Base-by-base conservation (phyloP, 2,329 filamentous ascomycete genomes). In the Ceratocystis lukuohia region DNA sequence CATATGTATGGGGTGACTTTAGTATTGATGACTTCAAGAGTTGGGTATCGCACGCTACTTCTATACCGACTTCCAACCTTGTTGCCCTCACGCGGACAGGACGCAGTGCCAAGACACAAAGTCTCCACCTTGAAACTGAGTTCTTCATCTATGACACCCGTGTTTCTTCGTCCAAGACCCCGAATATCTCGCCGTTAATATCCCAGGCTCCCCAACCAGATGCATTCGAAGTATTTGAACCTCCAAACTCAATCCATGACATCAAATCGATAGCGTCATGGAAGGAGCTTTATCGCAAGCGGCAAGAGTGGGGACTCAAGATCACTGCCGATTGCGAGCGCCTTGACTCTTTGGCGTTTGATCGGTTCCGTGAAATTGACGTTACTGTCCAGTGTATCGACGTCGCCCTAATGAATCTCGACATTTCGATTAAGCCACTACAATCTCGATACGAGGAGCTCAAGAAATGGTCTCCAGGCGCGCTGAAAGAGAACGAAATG, bases 61-160 rank as follows among this genome's bases (percentile, higher is more conserved):
- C 84, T 56, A 90, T 99, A 70, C 84, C 89, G 17, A 74, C 83
- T 50, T 84, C 89, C 71, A 86, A 89, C 76, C 89, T 97, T 74
- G 92, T 99, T 70, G 81, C 93, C 70, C 85, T 99, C 77, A 96
- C 91, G 15, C 81, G 85, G 3, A 85, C 89, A 70, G 93, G 93
- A 62, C 92, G 89, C 76, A 89, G 90, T 71, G 85, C 94, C 72
- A 92, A 92, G 76, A 79, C 86, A 45, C 88, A 93, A 73, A 88
- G 85, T 45, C 82, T 96, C 61, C 84, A 90, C 70, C 85, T 84
- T 45, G 93, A 96, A 88, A 89, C 85, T 70, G 91, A 97, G 74
- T 86, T 99, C 67, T 97, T 89, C 74, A 84, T 97, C 64, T 99
- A 96, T 76, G 91, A 96, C 75, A 88, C 91, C 69, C 85, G 87